Base-by-base conservation (phyloP, 192 early-diverging fungal genomes). In the Podila epicladia region DNA sequence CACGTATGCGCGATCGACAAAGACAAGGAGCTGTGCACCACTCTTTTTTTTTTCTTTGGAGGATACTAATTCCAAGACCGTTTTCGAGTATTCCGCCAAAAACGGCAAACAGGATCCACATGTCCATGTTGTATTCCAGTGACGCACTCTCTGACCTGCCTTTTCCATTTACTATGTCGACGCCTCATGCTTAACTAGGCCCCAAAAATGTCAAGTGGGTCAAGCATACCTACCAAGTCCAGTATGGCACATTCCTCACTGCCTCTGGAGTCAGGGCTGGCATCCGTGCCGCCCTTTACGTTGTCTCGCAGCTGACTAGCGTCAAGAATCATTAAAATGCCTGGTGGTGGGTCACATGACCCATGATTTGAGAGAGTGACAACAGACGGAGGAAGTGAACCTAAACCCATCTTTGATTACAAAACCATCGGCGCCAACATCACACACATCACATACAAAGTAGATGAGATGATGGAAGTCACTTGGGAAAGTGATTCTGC, bases 201-300 rank as follows among this genome's bases (percentile, higher is more conserved):
- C 73, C 74, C 28, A 83, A 85, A n/a, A n/a, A n/a, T 24, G 84
- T 88, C 11, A 66, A 74, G 20, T 89, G 87, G 86, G 63, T 88
- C n/a, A 82, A 77, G 22, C 80, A 68, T 7, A 87, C 87, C 26
- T 74, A 87, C 33, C 88, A 78, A 82, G 85, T 89, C 2, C 66
- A 80, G 28, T 87, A 89, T 74, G 85, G 79, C 26, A 87, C 85
- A 13, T 80, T 45, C 48, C 75, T 75, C n/a, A 69, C 83, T 15
- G 83, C 84, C 0, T 80, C 76, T 17, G 86, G 86, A 32, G 82
- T 85, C 31, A 79, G 82, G 51, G 84, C 84, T 17, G 84, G 84
- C 62, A 80, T 73, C 55, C 71, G 73, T 33, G 76, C 76, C 19
- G 76, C 76, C 5, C 33, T 80, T 2, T 80, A 38, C 41, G 50